Conservation (phyloP, 1,284 basidiomycete genomes). For the Boletus subluridellus region DNA sequence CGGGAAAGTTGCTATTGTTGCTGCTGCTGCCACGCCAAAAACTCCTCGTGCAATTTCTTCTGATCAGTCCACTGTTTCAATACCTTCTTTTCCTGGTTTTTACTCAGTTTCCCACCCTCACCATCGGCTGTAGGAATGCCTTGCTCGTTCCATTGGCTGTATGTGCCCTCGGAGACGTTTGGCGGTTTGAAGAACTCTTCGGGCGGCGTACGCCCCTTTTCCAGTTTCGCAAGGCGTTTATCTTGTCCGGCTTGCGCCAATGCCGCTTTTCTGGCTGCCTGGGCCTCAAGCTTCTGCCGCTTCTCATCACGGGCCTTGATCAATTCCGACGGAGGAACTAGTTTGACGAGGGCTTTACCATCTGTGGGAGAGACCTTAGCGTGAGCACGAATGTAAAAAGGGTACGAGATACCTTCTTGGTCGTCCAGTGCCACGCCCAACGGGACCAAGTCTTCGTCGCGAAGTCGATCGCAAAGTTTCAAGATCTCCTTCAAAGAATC, state of each 20-base stretch:
- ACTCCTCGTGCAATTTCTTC: conserved; percentile 77
- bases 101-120: conserved; percentile 83
- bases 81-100: conserved; percentile 77
- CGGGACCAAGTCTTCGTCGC: conserved; percentile 88
- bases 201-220: conserved; percentile 79
- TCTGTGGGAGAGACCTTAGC: conserved; percentile 44
- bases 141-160: conserved; percentile 77
- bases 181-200: conserved; percentile 83
- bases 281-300: conserved; percentile 70
- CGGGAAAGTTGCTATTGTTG: neutral
- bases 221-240: conserved; percentile 79
- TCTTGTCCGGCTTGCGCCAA: conserved; percentile 67
- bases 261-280: conserved; percentile 79
- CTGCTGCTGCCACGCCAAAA: conserved; percentile 58
- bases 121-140: conserved; percentile 85
- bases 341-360: conserved; percentile 92
- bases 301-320: conserved; percentile 88
- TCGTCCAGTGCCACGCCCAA: conserved; percentile 96
- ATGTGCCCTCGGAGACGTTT: conserved; percentile 64
- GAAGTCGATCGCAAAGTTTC: conserved; percentile 81
- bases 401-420: conserved; percentile 67
- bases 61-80: conserved; percentile 78
- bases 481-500: conserved; percentile 74
- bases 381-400: neutral
- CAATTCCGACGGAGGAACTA: conserved; percentile 82